Evolutionary conservation across 2,329 filamentous ascomycete species (phyloP), one percentile per base, ranked within the genome.

Genomic region (Penicillium glabrum): DNA sequence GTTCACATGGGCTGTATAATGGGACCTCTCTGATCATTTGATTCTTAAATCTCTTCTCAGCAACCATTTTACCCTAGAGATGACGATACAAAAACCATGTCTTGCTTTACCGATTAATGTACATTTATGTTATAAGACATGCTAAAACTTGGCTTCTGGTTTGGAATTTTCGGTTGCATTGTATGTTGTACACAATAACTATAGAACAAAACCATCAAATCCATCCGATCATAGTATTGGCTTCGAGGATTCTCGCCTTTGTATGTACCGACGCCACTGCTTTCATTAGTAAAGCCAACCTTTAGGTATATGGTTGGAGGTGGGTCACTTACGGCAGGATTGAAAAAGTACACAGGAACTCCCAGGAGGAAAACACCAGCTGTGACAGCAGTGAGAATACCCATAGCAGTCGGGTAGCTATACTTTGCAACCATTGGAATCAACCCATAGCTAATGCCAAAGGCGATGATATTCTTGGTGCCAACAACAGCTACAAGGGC

Each of bases 401-500:
- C 65, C 62, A 67, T 66, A 1, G 66, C 63, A 13, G 57, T 54
- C 2, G 62, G 51, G 52, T 71, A 70, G 23, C 62, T 65, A 53
- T 64, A 67, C 37, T 41, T 60, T 21, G 62, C 21, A 1, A 65
- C 60, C 67, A 69, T 68, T 0, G 64, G 68, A 6, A 47, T 66
- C 35, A 72, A 53, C 0, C 67, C 69, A 59, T 72, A 71, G 33
- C 63, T 69, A 35, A 69, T 52, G 1, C 61, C 68, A 54, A 69
- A 71, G 3, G 68, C 57, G 7, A 68, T 61, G 8, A 70, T 54
- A 19, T 69, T 68, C 53, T 70, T 72, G 7, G 66, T 61, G 3
- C 68, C 68, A 45, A 70, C 68, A 6, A 72, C 66, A 3, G 66
- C 61, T n/a, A 67, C 66, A 37, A 69, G 59, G 1, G 67, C 67